A percentile compares a stretch with the other conserved stretches of the same genome.
Evolutionary conservation across 495 filamentous ascomycete species (phyloP).

Genomic region (Extremus antarcticus): DNA sequence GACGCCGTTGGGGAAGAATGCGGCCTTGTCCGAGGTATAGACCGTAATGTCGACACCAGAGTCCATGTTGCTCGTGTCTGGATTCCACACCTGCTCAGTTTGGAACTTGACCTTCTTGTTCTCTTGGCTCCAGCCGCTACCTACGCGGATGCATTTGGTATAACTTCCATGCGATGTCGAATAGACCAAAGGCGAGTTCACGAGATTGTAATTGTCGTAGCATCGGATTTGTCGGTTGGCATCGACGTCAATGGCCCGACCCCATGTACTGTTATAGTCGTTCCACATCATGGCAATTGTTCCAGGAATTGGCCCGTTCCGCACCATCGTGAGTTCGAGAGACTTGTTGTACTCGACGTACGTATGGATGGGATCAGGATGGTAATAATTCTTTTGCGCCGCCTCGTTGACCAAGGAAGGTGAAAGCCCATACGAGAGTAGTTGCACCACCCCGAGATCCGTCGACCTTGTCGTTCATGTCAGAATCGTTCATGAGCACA

Average conservation of each 20-base stretch:
- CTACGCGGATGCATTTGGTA: conserved; percentile 2
- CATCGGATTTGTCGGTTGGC: neutral
- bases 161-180: neutral
- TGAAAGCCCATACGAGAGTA: too few relatives aligned
- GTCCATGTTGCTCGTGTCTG: conserved; percentile 13
- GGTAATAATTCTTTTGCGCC: too few relatives aligned
- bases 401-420: too few relatives aligned
- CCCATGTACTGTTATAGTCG: neutral
- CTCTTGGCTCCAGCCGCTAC: neutral
- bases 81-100: conserved; percentile 4
- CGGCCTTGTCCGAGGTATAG: conserved; percentile 9
- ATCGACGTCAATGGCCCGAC: conserved; percentile 1
- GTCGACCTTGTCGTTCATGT: too few relatives aligned
- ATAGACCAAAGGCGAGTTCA: neutral
- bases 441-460: too few relatives aligned
- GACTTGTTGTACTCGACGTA: conserved; percentile 10
- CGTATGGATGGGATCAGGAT: neutral
- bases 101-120: conserved; percentile 12
- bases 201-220: neutral
- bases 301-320: neutral
- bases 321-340: neutral
- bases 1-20: conserved; percentile 5
- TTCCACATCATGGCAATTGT: neutral
- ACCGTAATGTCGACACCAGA: conserved; percentile 10
- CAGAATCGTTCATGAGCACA: too few relatives aligned